phyloP scores from a whole-genome alignment of 2,329 filamentous ascomycete genomes.

The Phyllosticta paracitricarpa region DNA sequence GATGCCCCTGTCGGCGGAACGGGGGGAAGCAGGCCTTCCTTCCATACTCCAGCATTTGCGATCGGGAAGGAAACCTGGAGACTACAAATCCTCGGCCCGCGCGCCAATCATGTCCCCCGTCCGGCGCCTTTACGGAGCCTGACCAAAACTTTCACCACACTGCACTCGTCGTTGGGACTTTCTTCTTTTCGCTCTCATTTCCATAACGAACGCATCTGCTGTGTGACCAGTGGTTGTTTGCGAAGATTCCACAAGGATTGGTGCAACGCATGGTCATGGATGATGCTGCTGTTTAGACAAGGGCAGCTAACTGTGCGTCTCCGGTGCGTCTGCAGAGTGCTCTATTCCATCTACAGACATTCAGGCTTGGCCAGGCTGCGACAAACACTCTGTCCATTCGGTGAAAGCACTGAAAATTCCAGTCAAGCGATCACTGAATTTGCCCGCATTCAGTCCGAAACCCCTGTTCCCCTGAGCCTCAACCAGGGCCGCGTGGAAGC shows the following conservation, averaged over 20 bases:
- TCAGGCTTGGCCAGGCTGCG: not conserved
- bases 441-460: not conserved
- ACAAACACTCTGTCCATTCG: not conserved
- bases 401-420: not conserved
- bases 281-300: not conserved
- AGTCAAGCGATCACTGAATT: not conserved
- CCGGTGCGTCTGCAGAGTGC: not conserved
- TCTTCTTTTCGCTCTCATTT: not conserved
- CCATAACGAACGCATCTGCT: not conserved
- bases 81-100: not conserved
- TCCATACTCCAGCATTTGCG: not conserved
- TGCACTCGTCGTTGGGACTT: not conserved
- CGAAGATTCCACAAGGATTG: not conserved
- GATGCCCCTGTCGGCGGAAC: not conserved
- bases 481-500: not conserved
- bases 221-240: not conserved
- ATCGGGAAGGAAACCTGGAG: not conserved
- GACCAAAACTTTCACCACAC: not conserved
- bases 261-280: not conserved
- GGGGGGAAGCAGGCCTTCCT: not conserved
- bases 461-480: not conserved
- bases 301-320: not conserved
- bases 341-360: not conserved
- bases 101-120: not conserved
- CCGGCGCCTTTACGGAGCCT: not conserved